Conservation (phyloP, 2,329 filamentous ascomycete genomes). For the Fusarium sp. region DNA sequence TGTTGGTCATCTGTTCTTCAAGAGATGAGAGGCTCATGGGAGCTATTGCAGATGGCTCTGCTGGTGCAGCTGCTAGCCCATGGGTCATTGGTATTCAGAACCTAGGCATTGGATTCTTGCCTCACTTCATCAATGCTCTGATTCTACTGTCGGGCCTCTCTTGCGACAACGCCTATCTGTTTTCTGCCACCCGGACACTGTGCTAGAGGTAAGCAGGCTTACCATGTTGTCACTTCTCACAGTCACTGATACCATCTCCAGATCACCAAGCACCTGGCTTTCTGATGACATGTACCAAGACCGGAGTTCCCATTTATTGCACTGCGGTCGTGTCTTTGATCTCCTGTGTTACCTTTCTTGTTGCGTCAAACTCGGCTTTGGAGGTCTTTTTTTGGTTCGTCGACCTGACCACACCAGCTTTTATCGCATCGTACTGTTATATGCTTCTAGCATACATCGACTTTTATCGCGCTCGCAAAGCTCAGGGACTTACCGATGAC, state of each 20-base stretch:
- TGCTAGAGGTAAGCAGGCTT: slow-evolving; percentile 46
- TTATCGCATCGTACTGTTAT: slow-evolving; percentile 68
- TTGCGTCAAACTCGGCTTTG: slow-evolving; percentile 61
- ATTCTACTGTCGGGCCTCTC: slow-evolving; percentile 68
- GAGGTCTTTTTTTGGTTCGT: slow-evolving; percentile 67
- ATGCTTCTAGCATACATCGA: slow-evolving; percentile 60
- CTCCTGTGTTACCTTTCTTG: slow-evolving; percentile 65
- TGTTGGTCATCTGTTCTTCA: slow-evolving; percentile 68
- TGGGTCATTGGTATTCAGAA: slow-evolving; percentile 71
- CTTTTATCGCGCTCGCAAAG: slow-evolving; percentile 64
- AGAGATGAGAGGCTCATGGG: slow-evolving; percentile 59
- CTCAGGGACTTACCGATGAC: slow-evolving; percentile 61
- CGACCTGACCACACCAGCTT: slow-evolving; percentile 68
- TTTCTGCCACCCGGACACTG: slow-evolving; percentile 61
- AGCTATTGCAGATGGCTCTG: slow-evolving; percentile 63
- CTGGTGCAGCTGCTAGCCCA: slow-evolving; percentile 69
- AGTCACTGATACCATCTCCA: background rate
- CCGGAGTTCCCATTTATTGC: slow-evolving; percentile 71
- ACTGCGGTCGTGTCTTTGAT: slow-evolving; percentile 64
- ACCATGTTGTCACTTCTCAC: background rate
- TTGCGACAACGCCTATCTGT: slow-evolving; percentile 63
- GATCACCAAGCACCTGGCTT: slow-evolving; percentile 63
- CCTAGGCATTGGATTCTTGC: slow-evolving; percentile 65
- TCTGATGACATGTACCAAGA: slow-evolving; percentile 69
- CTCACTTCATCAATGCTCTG: slow-evolving; percentile 72